Evolutionary conservation across 2,329 filamentous ascomycete genomes (phyloP), one percentile per base, ranked within the genome.

Genomic region (Phaeosphaeriaceae sp.): DNA sequence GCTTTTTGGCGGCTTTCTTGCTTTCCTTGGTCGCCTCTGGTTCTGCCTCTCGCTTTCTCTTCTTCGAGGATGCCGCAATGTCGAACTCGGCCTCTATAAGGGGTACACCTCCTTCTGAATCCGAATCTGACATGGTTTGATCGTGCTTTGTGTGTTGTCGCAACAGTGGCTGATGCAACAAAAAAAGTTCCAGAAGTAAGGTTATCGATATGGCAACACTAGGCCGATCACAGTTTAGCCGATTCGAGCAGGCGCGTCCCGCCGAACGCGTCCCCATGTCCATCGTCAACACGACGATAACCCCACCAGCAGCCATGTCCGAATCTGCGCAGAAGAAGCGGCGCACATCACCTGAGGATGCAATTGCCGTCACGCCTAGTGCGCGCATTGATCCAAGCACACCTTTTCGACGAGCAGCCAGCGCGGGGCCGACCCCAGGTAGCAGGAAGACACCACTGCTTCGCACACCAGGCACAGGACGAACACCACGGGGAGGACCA

Each of bases 71-170:
- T 25, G 65, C 57, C 20, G 61, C 66, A 21, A 65, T 49, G 33
- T 79, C 78, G 51, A 74, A 76, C 56, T 80, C 67, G 3, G 76
- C 68, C 58, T 82, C 79, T 24, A 82, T 74, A 44, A 82, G 73
- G 53, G 80, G 80, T 10, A 82, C 73, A 15, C 80, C 80, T 31
- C 71, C 74, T 57, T 78, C 77, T 46, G 72, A 69, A 44, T 81
- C 80, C 10, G 78, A 77, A 65, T 81, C 80, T 51, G 80, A 81
- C 80, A 82, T 82, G 56, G 55, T 71, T 71, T 66, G 62, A 48
- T 60, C 53, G 46, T 62, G 63, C 68, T 68, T 66, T 57, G 59
- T 54, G 63, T 67, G 54, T 51, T 57, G 56, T 57, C 58, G 57
- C 57, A 57, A 56, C 54, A 46, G 45, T 55, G 31, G 36, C 36